A percentile compares a stretch with the other conserved stretches of the same genome.
Conservation (phyloP, 495 filamentous ascomycete genomes). For the Lophium mytilinum region DNA sequence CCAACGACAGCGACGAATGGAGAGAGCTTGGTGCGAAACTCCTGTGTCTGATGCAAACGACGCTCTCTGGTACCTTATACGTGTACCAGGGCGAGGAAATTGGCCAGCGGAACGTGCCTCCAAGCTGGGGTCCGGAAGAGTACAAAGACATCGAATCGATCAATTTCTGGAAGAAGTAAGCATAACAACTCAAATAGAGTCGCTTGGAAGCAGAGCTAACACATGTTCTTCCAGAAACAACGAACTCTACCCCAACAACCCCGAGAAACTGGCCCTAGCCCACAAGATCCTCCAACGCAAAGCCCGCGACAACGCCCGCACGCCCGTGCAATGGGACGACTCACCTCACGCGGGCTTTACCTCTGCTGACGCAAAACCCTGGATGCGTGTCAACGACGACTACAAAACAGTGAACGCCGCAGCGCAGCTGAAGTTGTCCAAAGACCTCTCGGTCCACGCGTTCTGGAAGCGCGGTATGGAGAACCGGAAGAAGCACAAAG, state of each 20-base stretch:
- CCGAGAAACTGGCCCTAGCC: slow-evolving; percentile 20
- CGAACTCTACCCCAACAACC: slow-evolving; percentile 22
- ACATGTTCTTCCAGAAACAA: slow-evolving; percentile 1
- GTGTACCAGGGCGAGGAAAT: slow-evolving; percentile 53
- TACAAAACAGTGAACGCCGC: slow-evolving; percentile 30
- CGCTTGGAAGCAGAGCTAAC: neutral
- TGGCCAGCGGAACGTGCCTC: slow-evolving; percentile 47
- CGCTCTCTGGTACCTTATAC: slow-evolving; percentile 44
- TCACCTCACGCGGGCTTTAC: slow-evolving; percentile 33
- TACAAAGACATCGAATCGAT: slow-evolving; percentile 47
- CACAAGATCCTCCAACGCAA: slow-evolving; percentile 27
- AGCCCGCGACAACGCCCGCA: slow-evolving; percentile 34
- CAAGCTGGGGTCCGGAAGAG: slow-evolving; percentile 37
- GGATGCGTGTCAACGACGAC: slow-evolving; percentile 37
- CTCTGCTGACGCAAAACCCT: slow-evolving; percentile 21
- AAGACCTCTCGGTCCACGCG: slow-evolving; percentile 33
- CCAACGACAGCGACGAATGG: slow-evolving; percentile 39
- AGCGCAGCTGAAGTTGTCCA: slow-evolving; percentile 19
- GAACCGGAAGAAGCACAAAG: slow-evolving; percentile 35
- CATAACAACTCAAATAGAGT: neutral
- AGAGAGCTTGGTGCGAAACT: slow-evolving; percentile 44
- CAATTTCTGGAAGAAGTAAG: slow-evolving; percentile 43
- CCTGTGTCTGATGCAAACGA: slow-evolving; percentile 45
- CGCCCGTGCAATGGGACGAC: slow-evolving; percentile 33
- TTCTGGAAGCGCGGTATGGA: slow-evolving; percentile 40